Conservation (phyloP, 2,329 filamentous ascomycete genomes). For the Fusarium sterilihyphosum region DNA sequence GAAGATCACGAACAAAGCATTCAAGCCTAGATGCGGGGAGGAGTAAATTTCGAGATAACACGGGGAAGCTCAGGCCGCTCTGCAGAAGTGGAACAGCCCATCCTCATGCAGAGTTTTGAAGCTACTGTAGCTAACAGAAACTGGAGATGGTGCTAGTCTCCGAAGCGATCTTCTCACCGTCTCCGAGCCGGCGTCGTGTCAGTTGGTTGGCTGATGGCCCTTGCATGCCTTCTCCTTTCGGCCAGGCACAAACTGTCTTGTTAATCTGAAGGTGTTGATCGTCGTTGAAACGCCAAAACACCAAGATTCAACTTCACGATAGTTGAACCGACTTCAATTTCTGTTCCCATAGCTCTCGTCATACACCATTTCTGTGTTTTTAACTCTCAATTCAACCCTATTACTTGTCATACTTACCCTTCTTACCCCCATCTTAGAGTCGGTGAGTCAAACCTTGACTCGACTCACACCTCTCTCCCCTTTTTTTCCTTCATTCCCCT, state of each 20-base stretch:
- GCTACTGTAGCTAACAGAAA: conserved; percentile 14
- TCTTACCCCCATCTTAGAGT: background rate
- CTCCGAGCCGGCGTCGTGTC: conserved; percentile 18
- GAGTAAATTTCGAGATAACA: conserved; percentile 8
- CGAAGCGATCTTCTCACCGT: conserved; percentile 28
- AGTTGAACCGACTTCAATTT: background rate
- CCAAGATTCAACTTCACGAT: conserved; percentile 25
- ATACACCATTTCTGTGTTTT: background rate
- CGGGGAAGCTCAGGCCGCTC: conserved; percentile 28
- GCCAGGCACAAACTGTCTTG: conserved; percentile 8
- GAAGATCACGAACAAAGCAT: conserved; percentile 17
- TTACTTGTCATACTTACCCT: background rate
- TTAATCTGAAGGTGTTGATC: background rate
- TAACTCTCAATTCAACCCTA: background rate
- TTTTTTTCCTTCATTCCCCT: conserved; percentile 4
- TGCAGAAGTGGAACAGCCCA: conserved; percentile 31
- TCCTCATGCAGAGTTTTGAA: conserved; percentile 32
- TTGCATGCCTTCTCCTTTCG: conserved; percentile 34
- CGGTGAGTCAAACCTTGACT: conserved; percentile 18
- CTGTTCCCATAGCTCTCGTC: background rate
- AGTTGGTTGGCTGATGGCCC: conserved; percentile 34
- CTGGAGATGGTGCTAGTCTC: conserved; percentile 28
- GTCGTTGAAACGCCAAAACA: conserved; percentile 20
- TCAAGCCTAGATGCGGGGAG: conserved; percentile 33
- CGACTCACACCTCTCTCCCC: conserved; percentile 11